Evolutionary conservation across 768 basidiomycete species (phyloP), one percentile per base, ranked within the genome.

Genomic region (Naematelia aurantialba): DNA sequence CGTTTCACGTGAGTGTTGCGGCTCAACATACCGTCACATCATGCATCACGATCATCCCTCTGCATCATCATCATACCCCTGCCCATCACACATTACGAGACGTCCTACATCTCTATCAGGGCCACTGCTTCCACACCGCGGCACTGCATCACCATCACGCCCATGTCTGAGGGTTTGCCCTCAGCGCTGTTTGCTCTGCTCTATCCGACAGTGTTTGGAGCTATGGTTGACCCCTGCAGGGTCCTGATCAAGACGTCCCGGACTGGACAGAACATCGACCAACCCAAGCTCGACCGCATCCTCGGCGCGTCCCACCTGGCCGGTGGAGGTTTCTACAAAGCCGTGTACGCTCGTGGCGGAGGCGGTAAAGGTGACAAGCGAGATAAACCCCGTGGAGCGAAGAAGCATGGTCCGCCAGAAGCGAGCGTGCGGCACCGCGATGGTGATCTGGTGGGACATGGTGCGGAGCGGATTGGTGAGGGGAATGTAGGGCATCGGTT

Each of bases 401-500:
- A 73, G 61, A 65, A 66, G 56, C 66, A 59, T 56, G 62, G 56
- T 54, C 74, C 45, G 39, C 60, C 19, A 51, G 68, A 63, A 8
- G 44, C 65, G 2, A 65, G 81, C 58, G 82, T 84, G 19, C 79
- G 79, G 58, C 87, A 88, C 55, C 81, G 79, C 48, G 92, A 96
- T 30, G 92, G 92, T 25, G 91, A 93, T 52, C 85, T 86, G 63
- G 90, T 96, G 47, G 92, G 92, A 14, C 87, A 87, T 14, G 70
- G 88, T 82, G 85, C 86, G 49, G 90, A 89, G 13, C 90, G 86
- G 79, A 87, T 97, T 55, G 86, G 83, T 13, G 80, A 83, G 62
- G 79, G 83, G 1, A 97, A 97, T 66, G 70, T 92, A 51, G 94
- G 94, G 0, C 96, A 94, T 79, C 84, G 79, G 78, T 83, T 98